Evolutionary conservation across 106 monocot species (phyloP), one percentile per base, ranked within the genome.

Genomic region (Dioscorea zingiberensis): DNA sequence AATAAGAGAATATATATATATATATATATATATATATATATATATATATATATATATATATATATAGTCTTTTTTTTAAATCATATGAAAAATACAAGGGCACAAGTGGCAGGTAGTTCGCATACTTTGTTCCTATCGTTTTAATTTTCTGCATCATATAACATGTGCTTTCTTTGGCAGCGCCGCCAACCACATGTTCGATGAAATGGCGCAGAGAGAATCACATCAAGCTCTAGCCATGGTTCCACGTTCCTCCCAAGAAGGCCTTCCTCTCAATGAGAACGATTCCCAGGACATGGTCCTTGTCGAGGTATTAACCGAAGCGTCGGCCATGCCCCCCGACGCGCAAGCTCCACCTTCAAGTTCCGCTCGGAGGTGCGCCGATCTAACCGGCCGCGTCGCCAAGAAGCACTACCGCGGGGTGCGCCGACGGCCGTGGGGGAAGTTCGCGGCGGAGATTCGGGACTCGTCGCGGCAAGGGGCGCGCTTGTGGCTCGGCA

Each of bases 381-480:
- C 1, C 32, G 45, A 17, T 27, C 18, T 51, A 32, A 44, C 26
- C 26, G 64, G 65, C 22, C 38, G 60, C 18, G 49, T 27, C 44
- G 44, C 53, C 57, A 70, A 45, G 57, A 57, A 25, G 74, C 79
- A 70, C 54, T 93, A 85, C 70, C 64, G 88, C 7, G 88, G 93
- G 17, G 93, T 88, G 48, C 69, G 93, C 82, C 64, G 73, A 49
- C 67, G 93, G 60, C 93, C 93, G 14, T 94, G 89, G 94, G 94
- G 94, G 18, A 94, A 94, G 77, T 89, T 62, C 53, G 94, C 94
- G 13, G 89, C 94, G 59, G 94, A 94, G 81, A 94, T 94, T 24
- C 83, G 89, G 8, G 93, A 93, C 80, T 83, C 88, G 66, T 57
- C 85, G 29, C 55, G 90, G 67, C 69, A 80, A 58, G 83, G 83